Conservation (phyloP, 441 rosid genomes). For the Syzygium malaccense region DNA sequence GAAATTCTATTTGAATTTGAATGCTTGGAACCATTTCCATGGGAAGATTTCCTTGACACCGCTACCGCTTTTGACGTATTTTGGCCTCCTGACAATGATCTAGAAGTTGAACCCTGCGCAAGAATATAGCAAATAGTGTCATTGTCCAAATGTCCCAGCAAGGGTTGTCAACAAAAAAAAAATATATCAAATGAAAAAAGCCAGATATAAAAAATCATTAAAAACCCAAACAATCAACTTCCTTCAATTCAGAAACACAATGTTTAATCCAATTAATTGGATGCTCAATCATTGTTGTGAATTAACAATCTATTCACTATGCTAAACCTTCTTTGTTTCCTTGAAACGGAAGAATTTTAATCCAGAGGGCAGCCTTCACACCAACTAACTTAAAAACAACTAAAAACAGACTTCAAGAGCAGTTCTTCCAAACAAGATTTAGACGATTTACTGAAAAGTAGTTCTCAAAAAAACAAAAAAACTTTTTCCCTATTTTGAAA, state of each 20-base stretch:
- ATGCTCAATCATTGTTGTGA: neutral
- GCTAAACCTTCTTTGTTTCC: neutral
- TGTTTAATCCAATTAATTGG: neutral
- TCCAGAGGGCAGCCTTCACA: neutral
- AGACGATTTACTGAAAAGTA: neutral
- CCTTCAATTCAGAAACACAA: neutral
- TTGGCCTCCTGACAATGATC: constrained; percentile 34
- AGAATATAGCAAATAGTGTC: neutral
- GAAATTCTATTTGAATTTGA: constrained; percentile 38
- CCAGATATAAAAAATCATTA: neutral
- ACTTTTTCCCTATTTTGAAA: neutral
- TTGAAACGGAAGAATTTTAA: neutral
- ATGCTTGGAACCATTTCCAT: constrained; percentile 56
- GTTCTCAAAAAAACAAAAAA: neutral
- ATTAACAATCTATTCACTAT: neutral
- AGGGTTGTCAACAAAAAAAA: neutral
- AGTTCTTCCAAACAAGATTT: neutral
- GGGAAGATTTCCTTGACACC: constrained; percentile 34
- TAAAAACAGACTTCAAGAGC: neutral
- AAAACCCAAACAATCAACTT: neutral
- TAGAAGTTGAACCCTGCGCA: constrained; percentile 37
- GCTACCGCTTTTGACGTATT: constrained; percentile 27
- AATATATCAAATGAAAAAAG: neutral
- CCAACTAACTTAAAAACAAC: neutral
- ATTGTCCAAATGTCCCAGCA: neutral